Evolutionary conservation across 306 rosid genomes (phyloP), one percentile per base, ranked within the genome.

Genomic region (Vicia villosa): DNA sequence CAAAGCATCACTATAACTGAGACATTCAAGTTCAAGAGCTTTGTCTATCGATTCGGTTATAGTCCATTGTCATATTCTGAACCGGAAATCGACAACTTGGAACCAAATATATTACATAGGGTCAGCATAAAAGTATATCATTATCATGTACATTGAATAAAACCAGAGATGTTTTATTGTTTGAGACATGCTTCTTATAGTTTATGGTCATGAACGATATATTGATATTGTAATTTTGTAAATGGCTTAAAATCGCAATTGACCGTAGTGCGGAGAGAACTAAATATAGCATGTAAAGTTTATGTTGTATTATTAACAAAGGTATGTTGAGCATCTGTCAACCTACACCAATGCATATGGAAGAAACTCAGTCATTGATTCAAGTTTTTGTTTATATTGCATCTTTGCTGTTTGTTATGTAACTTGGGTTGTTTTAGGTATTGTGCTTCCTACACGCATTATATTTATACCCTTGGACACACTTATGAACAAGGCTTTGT

Each of bases 81-180:
- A 50, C 13, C 14, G 26, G 11, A 11, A 50, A 19, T 50, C 11
- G 37, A 56, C 38, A 58, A 50, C 30, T 66, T 34, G 28, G 42
- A 78, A 30, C 52, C 69, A 54, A 70, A 54, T 77, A 52, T 57
- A 55, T 60, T 66, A 34, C 13, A 7, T 52, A 52, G 32, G 59
- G 15, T 52, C 8, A 5, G 59, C 46, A 52, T 67, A 40, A 11
- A 61, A 60, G 40, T 50, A 6, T 32, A 8, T 34, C 38, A 34
- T 7, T 34, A 52, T 38, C 38, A 51, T 76, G 61, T 63, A 69
- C 51, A 70, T 28, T 52, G 61, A 77, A 69, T 70, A 70, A 69
- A 43, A 10, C 36, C 22, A 45, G 21, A 46, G 26, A 17, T 32
- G 46, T 45, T 46, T 45, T 26, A 15, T 2, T 28, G 38, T n/a